These are phyloP conservation scores for Pyrenophora teres DNA, from an alignment of 2,329 filamentous ascomycete species.

Conservation along the genomic window DNA sequence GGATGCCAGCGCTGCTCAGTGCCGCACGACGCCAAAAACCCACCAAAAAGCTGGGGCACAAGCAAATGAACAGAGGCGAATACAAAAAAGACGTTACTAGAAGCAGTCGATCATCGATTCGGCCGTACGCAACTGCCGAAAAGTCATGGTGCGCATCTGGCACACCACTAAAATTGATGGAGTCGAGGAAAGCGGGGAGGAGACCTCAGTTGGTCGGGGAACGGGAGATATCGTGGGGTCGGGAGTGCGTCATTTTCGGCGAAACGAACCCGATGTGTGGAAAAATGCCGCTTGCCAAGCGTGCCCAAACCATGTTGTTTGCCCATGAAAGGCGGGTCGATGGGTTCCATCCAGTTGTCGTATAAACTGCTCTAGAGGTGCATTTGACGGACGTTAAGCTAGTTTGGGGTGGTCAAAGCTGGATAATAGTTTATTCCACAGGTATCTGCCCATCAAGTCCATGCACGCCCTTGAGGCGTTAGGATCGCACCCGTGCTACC, in stretches of 20 bases:
- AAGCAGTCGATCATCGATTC: background rate
- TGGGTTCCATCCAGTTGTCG: no score
- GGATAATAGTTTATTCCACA: no score
- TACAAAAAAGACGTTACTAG: background rate
- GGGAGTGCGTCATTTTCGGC: slow-evolving; percentile 9
- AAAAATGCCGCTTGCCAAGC: background rate
- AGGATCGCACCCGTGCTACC: background rate
- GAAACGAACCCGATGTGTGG: slow-evolving; percentile 2
- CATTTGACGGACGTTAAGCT: no score
- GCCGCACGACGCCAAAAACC: background rate
- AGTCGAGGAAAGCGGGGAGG: no score
- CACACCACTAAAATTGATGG: no score
- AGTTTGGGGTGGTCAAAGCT: no score
- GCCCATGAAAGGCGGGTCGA: no score
- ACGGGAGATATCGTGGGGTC: no score
- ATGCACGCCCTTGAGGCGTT: background rate
- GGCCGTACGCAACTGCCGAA: slow-evolving; percentile 2
- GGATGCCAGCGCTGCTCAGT: background rate
- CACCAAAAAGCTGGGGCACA: slow-evolving; percentile 2
- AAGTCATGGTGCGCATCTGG: background rate
- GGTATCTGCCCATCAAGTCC: no score
- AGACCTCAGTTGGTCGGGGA: no score
- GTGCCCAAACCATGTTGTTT: no score
- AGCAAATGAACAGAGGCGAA: slow-evolving; percentile 1
- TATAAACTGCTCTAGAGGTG: no score